These are phyloP conservation scores for Xylaria sp. DNA, from an alignment of 2,329 filamentous ascomycete genomes.

Conservation along the genomic window DNA sequence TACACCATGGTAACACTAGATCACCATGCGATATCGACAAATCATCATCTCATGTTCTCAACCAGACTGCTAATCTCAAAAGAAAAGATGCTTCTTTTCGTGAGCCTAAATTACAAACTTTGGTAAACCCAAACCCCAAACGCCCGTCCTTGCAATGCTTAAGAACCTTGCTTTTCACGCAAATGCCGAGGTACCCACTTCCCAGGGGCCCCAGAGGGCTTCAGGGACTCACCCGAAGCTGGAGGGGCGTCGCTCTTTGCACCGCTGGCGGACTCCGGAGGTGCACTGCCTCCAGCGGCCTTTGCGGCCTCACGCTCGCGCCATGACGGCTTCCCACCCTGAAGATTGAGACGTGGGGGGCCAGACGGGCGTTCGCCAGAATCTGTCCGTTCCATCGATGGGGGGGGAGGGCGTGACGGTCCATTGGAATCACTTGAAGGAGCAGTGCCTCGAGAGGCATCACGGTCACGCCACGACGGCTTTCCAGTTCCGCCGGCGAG, in stretches of 20 bases:
- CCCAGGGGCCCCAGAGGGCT: slow-evolving; percentile 64
- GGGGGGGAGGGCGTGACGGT: slow-evolving; percentile 46
- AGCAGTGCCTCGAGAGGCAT: slow-evolving; percentile 50
- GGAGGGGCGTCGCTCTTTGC: slow-evolving; percentile 37
- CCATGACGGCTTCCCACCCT: slow-evolving; percentile 74
- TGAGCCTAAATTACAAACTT: slow-evolving; percentile 47
- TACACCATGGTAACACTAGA: background rate
- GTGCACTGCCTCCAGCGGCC: slow-evolving; percentile 45
- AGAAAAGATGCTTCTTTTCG: slow-evolving; percentile 40
- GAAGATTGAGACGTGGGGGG: slow-evolving; percentile 71
- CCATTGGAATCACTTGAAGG: slow-evolving; percentile 43
- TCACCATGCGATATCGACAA: slow-evolving; percentile 14
- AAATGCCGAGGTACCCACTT: slow-evolving; percentile 68
- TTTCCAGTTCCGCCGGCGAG: slow-evolving; percentile 59
- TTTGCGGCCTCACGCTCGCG: slow-evolving; percentile 75
- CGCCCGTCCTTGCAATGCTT: slow-evolving; percentile 47
- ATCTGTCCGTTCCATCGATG: slow-evolving; percentile 46
- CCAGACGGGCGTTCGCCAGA: slow-evolving; percentile 44
- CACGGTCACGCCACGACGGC: slow-evolving; percentile 69
- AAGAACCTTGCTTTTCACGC: slow-evolving; percentile 52
- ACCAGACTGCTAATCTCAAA: slow-evolving; percentile 28
- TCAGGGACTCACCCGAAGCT: slow-evolving; percentile 58
- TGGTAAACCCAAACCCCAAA: slow-evolving; percentile 49
- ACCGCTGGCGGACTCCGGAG: slow-evolving; percentile 41
- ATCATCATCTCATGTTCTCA: slow-evolving; percentile 32